phyloP scores from a whole-genome alignment of 352 stramenopile genomes.

The Pythium sukuiense region DNA sequence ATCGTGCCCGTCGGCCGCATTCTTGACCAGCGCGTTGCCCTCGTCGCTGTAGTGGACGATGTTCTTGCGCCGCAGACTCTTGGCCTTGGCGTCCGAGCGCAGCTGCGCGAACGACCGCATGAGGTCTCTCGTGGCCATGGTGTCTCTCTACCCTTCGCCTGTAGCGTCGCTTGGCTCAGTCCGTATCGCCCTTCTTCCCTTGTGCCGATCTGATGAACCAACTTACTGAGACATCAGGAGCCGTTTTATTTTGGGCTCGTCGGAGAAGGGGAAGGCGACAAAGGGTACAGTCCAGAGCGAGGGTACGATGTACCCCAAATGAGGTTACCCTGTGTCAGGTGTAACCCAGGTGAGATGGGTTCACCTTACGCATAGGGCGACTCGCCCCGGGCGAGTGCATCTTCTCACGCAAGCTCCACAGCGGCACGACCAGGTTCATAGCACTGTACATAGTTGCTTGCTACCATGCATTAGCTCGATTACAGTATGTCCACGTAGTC shows the following conservation, averaged over 20 bases:
- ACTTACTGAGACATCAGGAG: constrained; percentile 21
- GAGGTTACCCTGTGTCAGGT: no score
- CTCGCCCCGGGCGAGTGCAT: not conserved
- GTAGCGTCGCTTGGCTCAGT: not conserved
- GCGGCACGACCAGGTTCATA: no score
- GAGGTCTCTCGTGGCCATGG: constrained; percentile 81
- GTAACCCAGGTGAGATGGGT: no score
- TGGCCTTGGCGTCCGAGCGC: constrained; percentile 77
- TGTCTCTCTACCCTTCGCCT: not conserved
- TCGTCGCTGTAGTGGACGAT: constrained; percentile 74
- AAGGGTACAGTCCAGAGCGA: constrained; percentile 5
- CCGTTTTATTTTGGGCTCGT: constrained; percentile 29
- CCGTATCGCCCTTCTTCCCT: not conserved
- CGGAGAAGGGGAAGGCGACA: constrained; percentile 1
- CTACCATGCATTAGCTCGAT: not conserved
- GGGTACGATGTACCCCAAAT: not conserved
- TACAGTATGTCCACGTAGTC: not conserved
- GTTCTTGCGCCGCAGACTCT: constrained; percentile 82
- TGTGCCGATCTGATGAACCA: constrained; percentile 9
- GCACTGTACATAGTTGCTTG: not conserved
- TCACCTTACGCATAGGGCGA: not conserved
- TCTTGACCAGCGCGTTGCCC: constrained; percentile 70
- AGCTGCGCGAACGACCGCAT: constrained; percentile 71
- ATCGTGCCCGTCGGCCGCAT: constrained; percentile 34
- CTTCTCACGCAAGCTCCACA: no score